A percentile compares a stretch with the other conserved stretches of the same genome.
Conservation (phyloP, 2,329 filamentous ascomycete species). For the Ceratocystis alfenasii region DNA sequence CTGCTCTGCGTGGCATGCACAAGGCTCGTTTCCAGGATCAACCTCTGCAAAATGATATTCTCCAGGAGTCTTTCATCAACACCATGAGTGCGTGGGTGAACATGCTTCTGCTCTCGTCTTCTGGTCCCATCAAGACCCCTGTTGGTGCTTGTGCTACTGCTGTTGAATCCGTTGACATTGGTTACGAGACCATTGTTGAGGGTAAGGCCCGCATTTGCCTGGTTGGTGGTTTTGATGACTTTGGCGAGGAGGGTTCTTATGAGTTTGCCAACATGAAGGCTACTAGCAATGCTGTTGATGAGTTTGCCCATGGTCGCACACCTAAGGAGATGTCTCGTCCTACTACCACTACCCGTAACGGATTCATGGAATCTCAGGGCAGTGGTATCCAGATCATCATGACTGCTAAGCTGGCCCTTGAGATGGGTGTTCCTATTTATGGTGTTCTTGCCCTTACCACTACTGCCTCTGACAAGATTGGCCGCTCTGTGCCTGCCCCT, state of each 20-base stretch:
- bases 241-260: constrained; percentile 97
- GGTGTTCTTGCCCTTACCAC: constrained; percentile 87
- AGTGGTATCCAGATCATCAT: constrained; percentile 98
- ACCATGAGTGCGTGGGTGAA: constrained; percentile 99
- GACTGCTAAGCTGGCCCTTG: constrained; percentile 87
- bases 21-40: constrained; percentile 94
- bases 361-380: constrained; percentile 99
- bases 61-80: constrained; percentile 99
- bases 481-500: constrained; percentile 88
- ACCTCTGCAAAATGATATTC: constrained; percentile 94
- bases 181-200: constrained; percentile 96
- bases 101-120: constrained; percentile 95
- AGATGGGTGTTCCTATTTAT: constrained; percentile 98
- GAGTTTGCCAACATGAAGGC: constrained; percentile 99
- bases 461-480: constrained; percentile 98
- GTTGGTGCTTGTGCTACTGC: constrained; percentile 95
- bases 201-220: constrained; percentile 96
- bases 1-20: constrained; percentile 92
- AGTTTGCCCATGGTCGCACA: constrained; percentile 88
- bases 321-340: constrained; percentile 96
- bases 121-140: constrained; percentile 95
- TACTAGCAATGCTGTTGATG: constrained; percentile 93
- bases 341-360: constrained; percentile 89
- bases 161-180: constrained; percentile 93
- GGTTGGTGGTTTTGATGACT: constrained; percentile 97